A percentile compares a stretch with the other conserved stretches of the same genome.
These are phyloP conservation scores for Clohesyomyces aquaticus DNA, from an alignment of 495 filamentous ascomycete species.

Conservation along the genomic window DNA sequence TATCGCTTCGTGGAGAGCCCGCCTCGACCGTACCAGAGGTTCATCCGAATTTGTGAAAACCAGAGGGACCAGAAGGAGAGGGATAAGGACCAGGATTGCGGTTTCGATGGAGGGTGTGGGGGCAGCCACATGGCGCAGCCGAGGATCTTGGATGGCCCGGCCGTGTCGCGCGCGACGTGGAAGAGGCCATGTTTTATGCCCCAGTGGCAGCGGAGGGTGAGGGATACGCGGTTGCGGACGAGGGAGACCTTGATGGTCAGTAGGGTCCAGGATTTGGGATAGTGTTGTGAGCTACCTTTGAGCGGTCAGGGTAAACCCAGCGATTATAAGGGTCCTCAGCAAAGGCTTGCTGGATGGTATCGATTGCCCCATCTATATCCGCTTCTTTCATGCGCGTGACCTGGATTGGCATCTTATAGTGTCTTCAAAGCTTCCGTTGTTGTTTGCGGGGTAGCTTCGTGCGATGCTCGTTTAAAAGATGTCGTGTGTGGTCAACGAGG, in stretches of 20 bases:
- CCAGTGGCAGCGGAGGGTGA: conserved; percentile 64
- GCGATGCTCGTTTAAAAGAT: too few species aligned
- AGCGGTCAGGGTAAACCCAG: conserved; percentile 61
- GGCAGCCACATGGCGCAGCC: conserved; percentile 69
- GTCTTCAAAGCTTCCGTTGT: background rate
- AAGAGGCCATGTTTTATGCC: conserved; percentile 66
- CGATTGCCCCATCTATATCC: conserved; percentile 65
- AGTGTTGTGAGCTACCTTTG: too few species aligned
- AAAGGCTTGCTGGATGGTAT: conserved; percentile 63
- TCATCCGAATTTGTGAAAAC: conserved; percentile 62
- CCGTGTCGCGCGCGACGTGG: conserved; percentile 62
- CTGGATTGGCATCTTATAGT: conserved; percentile 47
- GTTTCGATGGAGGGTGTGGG: conserved; percentile 51
- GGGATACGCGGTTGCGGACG: conserved; percentile 64
- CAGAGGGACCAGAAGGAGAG: conserved; percentile 63
- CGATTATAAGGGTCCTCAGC: conserved; percentile 67
- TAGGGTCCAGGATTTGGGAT: too few species aligned
- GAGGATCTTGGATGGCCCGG: conserved; percentile 51
- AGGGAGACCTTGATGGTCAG: conserved; percentile 59
- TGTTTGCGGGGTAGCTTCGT: background rate
- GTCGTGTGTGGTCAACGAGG: background rate
- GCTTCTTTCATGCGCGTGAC: conserved; percentile 58
- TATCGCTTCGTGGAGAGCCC: conserved; percentile 67
- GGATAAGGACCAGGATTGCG: conserved; percentile 59
- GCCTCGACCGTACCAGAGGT: conserved; percentile 65